Conservation (phyloP, 2,329 filamentous ascomycete species). For the Cordyceps cateniannulata region DNA sequence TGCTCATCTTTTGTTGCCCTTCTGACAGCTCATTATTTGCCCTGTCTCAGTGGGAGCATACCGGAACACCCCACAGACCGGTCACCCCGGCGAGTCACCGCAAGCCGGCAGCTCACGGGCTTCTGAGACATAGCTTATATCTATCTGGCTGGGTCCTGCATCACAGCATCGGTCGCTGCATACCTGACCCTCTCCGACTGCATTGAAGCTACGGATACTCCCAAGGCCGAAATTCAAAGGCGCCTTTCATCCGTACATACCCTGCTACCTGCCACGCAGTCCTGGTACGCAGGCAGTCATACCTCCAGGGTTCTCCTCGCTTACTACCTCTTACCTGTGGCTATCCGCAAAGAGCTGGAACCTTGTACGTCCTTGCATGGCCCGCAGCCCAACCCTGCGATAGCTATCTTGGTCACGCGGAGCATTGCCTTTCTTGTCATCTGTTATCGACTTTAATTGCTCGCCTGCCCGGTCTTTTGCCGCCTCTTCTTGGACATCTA, state of each 20-base stretch:
- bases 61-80: neutral
- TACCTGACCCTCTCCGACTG: neutral
- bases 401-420: slow-evolving; percentile 1
- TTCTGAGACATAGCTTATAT: slow-evolving; percentile 8
- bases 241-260: neutral
- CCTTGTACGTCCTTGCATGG: neutral
- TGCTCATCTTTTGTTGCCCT: neutral
- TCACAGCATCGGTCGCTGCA: neutral
- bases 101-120: neutral
- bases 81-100: neutral
- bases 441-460: neutral
- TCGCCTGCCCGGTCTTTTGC: neutral
- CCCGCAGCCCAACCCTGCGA: neutral
- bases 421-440: neutral
- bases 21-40: no score
- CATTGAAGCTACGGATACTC: neutral
- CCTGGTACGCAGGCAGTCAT: no score
- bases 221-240: neutral
- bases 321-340: neutral
- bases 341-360: neutral
- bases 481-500: neutral
- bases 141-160: slow-evolving; percentile 1
- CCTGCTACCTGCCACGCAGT: no score
- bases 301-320: neutral
- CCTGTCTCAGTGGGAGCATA: neutral